Conservation (phyloP, 768 basidiomycete species). For the Kwoniella shandongensis region DNA sequence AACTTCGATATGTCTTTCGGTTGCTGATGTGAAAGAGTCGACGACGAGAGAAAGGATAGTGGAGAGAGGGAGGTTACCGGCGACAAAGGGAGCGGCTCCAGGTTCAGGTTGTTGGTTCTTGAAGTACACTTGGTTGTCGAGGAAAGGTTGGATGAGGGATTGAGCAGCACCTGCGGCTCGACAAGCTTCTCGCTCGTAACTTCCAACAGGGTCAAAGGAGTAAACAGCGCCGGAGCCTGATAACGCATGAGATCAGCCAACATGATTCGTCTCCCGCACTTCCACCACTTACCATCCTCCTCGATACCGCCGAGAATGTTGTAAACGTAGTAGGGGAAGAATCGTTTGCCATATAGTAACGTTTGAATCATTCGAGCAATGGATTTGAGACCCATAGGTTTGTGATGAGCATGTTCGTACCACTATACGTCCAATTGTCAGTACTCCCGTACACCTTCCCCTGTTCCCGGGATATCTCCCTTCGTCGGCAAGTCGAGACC, state of each 20-base stretch:
- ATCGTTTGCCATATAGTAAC: slow-evolving; percentile 91
- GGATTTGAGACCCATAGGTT: slow-evolving; percentile 93
- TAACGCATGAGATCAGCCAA: neutral
- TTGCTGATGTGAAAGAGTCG: slow-evolving; percentile 95
- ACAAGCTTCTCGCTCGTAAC: slow-evolving; percentile 95
- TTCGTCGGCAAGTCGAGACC: slow-evolving; percentile 42
- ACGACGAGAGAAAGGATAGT: slow-evolving; percentile 83
- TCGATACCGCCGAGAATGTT: slow-evolving; percentile 95
- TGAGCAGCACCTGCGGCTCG: slow-evolving; percentile 96
- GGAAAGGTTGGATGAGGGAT: slow-evolving; percentile 89
- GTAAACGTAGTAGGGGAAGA: slow-evolving; percentile 98
- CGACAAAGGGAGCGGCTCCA: slow-evolving; percentile 64
- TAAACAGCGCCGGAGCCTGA: slow-evolving; percentile 93
- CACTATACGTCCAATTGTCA: slow-evolving; percentile 61
- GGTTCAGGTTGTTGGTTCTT: slow-evolving; percentile 84
- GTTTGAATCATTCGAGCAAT: slow-evolving; percentile 98
- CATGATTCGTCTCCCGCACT: neutral
- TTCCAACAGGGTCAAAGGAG: slow-evolving; percentile 99
- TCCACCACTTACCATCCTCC: slow-evolving; percentile 74
- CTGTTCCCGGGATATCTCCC: neutral
- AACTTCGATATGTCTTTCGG: slow-evolving; percentile 98
- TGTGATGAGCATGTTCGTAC: slow-evolving; percentile 95
- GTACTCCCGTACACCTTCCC: neutral
- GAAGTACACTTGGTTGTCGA: slow-evolving; percentile 99
- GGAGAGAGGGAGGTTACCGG: slow-evolving; percentile 74